Evolutionary conservation across 805 yeast species (phyloP), one percentile per base, ranked within the genome.

Genomic region (Kodamaea neixiangensis): DNA sequence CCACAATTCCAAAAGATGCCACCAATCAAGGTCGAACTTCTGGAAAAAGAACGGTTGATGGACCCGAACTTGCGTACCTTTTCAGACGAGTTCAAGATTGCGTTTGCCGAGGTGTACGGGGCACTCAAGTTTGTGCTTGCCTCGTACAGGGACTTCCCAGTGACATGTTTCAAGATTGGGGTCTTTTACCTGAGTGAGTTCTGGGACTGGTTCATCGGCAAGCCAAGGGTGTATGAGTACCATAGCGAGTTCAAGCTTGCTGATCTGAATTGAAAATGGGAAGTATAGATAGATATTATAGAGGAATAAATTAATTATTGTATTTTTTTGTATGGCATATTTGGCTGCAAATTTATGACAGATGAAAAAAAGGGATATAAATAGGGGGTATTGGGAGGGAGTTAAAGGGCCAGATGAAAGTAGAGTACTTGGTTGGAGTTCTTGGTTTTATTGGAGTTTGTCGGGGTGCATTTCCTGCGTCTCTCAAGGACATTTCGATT

Each of bases 201-300:
- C 65, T 93, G 97, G 97, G 84, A 86, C 61, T 65, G 64, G 34
- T 87, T 89, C 62, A 76, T 89, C 50, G 96, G 96, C n/a, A 78
- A 76, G 40, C 71, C 64, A 3, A 29, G 22, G 21, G 33, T 18
- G 10, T 53, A 42, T 39, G 47, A 47, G 35, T 46, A 45, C 20
- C 42, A 47, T 21, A 41, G 45, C 14, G 53, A 39, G 25, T 41
- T 50, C 37, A 49, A 45, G 41, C 5, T 49, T 21, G 33, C 44
- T 14, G 47, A 49, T 14, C 5, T 19, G 13, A 35, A 35, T 11
- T 35, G 7, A 17, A 5, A 39, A 6, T 15, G 20, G 42, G 42
- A 39, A 6, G 39, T 14, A 35, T 35, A 15, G 39, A 25, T 25
- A 25, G 39, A 14, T 14, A 35, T 35, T 35, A 22, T 40, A 40